phyloP scores from a whole-genome alignment of 805 yeast genomes.

The Scheffersomyces stipitis region DNA sequence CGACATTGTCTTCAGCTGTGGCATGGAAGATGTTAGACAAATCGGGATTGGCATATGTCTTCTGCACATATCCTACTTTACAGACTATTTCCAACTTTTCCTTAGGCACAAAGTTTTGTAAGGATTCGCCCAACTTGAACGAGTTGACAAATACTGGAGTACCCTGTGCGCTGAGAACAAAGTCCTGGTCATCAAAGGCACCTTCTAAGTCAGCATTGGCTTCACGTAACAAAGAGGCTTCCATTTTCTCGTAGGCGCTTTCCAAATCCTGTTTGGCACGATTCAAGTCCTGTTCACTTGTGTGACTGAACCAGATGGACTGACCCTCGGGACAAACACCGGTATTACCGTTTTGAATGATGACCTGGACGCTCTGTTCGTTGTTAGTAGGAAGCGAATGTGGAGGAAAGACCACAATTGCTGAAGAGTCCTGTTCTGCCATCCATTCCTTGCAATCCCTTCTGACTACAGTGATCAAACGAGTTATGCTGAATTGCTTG shows the following conservation, averaged over 20 bases:
- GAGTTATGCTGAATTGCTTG: conserved; percentile 55
- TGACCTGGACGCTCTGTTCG: conserved; percentile 74
- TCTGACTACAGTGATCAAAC: conserved; percentile 79
- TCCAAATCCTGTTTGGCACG: conserved; percentile 77
- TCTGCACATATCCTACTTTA: conserved; percentile 40
- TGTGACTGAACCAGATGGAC: conserved; percentile 85
- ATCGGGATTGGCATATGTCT: conserved; percentile 37
- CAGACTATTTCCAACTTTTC: conserved; percentile 54
- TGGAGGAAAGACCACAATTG: conserved; percentile 92
- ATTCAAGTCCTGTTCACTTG: conserved; percentile 63
- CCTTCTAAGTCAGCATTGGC: conserved; percentile 60
- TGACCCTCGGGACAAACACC: conserved; percentile 88
- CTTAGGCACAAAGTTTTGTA: conserved; percentile 80
- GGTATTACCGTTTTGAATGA: conserved; percentile 83
- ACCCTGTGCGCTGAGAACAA: conserved; percentile 44
- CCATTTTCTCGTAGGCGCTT: conserved; percentile 77
- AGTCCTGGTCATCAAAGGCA: conserved; percentile 33
- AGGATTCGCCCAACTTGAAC: conserved; percentile 80
- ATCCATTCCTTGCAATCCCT: conserved; percentile 93
- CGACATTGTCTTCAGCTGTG: conserved; percentile 16
- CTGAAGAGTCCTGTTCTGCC: conserved; percentile 76
- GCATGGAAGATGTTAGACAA: conserved; percentile 37
- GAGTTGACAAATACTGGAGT: conserved; percentile 68
- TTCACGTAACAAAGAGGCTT: conserved; percentile 77
- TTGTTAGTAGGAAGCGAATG: conserved; percentile 67